phyloP scores from a whole-genome alignment of 441 rosid genomes.

The Gossypium gossypioides region DNA sequence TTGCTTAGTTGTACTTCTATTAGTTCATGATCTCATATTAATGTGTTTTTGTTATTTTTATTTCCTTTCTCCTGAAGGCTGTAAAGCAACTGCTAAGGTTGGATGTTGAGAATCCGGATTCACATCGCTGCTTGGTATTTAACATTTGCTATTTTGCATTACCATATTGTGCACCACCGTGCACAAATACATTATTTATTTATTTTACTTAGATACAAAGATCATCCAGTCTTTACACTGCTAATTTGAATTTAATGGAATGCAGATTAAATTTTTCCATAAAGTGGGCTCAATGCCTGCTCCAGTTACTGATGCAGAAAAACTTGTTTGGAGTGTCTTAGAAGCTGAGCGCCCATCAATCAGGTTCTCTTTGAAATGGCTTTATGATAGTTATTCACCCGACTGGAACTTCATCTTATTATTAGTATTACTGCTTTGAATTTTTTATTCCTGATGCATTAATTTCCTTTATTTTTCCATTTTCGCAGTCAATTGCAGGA shows the following conservation, averaged over 20 bases:
- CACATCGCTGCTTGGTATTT: constrained; percentile 90
- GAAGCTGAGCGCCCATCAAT: constrained; percentile 84
- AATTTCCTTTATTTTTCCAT: neutral
- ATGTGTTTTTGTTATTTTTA: neutral
- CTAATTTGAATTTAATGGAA: constrained; percentile 17
- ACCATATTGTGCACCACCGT: constrained; percentile 2
- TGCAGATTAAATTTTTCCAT: constrained; percentile 85
- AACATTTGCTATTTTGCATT: neutral
- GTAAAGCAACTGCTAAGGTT: constrained; percentile 75
- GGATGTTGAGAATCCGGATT: constrained; percentile 84
- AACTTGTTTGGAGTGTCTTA: constrained; percentile 80
- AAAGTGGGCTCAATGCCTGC: constrained; percentile 50
- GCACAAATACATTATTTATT: neutral
- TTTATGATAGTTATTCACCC: neutral
- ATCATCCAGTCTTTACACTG: neutral
- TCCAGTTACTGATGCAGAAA: constrained; percentile 63
- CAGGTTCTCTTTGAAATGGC: constrained; percentile 37
- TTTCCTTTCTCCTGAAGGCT: constrained; percentile 40
- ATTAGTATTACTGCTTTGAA: neutral
- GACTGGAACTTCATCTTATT: neutral
- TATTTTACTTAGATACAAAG: neutral
- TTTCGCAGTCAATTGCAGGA: constrained; percentile 69
- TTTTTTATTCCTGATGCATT: neutral
- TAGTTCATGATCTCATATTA: neutral
- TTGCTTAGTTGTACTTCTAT: neutral